A percentile compares a stretch with the other conserved stretches of the same genome.
phyloP scores from a whole-genome alignment of 2,329 filamentous ascomycete genomes.

The Penicillium sumatraense region DNA sequence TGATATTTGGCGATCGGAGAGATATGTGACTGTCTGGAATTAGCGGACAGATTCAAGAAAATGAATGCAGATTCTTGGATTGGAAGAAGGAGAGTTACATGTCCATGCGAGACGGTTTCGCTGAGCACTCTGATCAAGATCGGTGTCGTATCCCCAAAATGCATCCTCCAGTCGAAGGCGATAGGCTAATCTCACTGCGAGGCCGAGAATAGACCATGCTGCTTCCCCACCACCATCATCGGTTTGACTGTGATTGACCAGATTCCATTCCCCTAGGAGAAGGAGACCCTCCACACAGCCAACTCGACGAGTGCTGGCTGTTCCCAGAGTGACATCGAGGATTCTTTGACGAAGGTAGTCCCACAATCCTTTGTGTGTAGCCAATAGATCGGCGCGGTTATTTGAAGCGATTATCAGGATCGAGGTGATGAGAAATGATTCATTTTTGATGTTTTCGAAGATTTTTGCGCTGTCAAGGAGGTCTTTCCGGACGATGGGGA shows the following conservation, averaged over 20 bases:
- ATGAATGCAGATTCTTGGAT: not conserved
- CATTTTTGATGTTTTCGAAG: not conserved
- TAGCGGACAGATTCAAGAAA: not conserved
- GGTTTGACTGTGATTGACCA: not conserved
- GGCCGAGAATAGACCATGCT: slow-evolving; percentile 7
- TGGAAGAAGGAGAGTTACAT: not conserved
- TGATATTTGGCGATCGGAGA: slow-evolving; percentile 27
- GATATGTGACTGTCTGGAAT: slow-evolving; percentile 13
- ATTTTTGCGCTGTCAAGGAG: not conserved
- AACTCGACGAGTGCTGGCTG: not conserved
- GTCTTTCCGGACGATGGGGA: not conserved
- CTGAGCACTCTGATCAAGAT: not conserved
- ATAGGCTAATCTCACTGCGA: slow-evolving; percentile 6
- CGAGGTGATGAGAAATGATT: slow-evolving; percentile 1
- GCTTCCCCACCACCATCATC: slow-evolving; percentile 1
- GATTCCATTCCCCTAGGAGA: slow-evolving; percentile 5
- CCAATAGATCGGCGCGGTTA: not conserved
- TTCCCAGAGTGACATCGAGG: not conserved
- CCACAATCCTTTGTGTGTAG: slow-evolving; percentile 1
- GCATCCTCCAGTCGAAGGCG: slow-evolving; percentile 6
- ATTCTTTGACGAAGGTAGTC: slow-evolving; percentile 2
- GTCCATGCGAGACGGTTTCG: slow-evolving; percentile 3
- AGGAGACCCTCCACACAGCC: slow-evolving; percentile 6
- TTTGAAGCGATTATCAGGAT: slow-evolving; percentile 1
- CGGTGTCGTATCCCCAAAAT: not conserved